Evolutionary conservation across 192 early-diverging fungal genomes (phyloP).

Genomic region (Chytriomyces sp.): DNA sequence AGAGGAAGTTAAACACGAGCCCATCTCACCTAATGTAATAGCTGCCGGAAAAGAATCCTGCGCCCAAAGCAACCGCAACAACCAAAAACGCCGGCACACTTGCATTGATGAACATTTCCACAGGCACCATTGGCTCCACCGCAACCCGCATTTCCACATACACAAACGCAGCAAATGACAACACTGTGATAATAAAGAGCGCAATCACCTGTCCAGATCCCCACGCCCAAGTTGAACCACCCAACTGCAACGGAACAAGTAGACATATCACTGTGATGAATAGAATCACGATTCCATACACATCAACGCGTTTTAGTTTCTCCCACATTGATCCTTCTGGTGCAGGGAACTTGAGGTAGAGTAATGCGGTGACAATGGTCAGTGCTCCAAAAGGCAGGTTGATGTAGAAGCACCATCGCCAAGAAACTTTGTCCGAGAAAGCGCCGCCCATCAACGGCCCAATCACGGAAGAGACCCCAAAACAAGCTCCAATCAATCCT

Average conservation of each 20-base stretch:
- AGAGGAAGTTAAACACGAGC: conserved; percentile 56
- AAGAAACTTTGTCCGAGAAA: conserved; percentile 61
- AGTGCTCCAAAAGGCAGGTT: conserved; percentile 82
- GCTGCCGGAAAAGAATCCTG: conserved; percentile 53
- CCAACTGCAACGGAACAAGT: conserved; percentile 73
- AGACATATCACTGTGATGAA: conserved; percentile 60
- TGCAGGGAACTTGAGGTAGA: conserved; percentile 65
- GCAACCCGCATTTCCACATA: conserved; percentile 68
- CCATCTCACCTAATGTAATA: conserved; percentile 69
- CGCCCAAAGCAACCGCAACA: conserved; percentile 49
- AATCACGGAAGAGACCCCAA: conserved; percentile 73
- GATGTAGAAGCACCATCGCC: conserved; percentile 75
- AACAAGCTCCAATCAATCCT: conserved; percentile 72
- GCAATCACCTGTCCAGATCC: conserved; percentile 61
- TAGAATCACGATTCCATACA: conserved; percentile 61
- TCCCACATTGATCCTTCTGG: conserved; percentile 64
- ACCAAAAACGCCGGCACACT: conserved; percentile 41
- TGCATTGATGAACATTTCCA: conserved; percentile 61
- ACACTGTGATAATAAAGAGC: conserved; percentile 61
- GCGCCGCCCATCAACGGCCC: conserved; percentile 50
- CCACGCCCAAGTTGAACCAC: conserved; percentile 72
- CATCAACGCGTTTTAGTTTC: conserved; percentile 75
- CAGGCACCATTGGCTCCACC: conserved; percentile 74
- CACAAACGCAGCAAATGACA: conserved; percentile 57
- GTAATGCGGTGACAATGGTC: conserved; percentile 60